Conservation (phyloP, 345 rosid genomes). For the Eucalyptus pauciflora region DNA sequence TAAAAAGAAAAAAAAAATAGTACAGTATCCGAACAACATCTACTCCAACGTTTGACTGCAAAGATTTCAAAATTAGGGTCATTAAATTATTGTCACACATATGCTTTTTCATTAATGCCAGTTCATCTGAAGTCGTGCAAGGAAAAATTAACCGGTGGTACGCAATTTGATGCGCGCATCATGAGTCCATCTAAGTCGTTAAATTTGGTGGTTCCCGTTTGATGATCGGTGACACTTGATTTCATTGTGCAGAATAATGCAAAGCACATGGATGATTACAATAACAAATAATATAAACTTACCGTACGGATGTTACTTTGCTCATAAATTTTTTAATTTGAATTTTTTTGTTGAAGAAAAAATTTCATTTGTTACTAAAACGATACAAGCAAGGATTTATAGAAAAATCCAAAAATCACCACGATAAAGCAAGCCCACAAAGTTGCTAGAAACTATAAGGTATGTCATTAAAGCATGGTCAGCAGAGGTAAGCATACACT, state of each 20-base stretch:
- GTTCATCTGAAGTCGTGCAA: not conserved
- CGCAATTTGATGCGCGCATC: not conserved
- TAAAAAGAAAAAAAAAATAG: not conserved
- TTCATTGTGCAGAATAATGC: not conserved
- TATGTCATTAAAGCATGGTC: too few relatives aligned
- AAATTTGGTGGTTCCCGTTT: not conserved
- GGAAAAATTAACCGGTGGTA: not conserved
- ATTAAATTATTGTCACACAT: not conserved
- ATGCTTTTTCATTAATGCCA: not conserved
- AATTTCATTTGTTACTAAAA: not conserved
- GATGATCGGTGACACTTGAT: not conserved
- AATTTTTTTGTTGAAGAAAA: too few relatives aligned
- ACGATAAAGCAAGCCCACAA: not conserved
- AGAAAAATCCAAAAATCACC: not conserved
- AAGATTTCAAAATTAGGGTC: not conserved
- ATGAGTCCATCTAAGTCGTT: not conserved
- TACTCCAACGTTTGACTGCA: not conserved
- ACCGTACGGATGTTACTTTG: accelerated
- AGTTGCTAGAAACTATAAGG: not conserved
- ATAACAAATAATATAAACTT: not conserved
- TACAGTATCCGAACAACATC: not conserved
- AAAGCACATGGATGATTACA: not conserved
- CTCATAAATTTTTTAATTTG: not conserved
- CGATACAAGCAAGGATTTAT: too few relatives aligned
- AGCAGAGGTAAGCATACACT: not conserved